Percentiles rank a stretch among this genome's conserved stretches.
phyloP scores from a whole-genome alignment of 768 basidiomycete genomes.

The Ephemerocybe angulata region DNA sequence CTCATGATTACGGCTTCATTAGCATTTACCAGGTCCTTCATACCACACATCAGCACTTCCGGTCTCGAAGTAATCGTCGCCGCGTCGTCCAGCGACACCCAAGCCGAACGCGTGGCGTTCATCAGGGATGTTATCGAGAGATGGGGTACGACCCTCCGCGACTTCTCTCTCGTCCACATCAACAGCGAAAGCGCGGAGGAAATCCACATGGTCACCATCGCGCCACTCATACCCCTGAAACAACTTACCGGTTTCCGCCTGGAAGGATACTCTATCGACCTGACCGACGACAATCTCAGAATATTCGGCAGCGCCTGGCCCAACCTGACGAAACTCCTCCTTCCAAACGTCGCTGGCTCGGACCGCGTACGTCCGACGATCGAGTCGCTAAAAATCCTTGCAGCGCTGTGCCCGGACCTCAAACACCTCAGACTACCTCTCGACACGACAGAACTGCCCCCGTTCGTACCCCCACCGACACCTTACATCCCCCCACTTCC shows the following conservation, averaged over 20 bases:
- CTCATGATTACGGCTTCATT: conserved; percentile 25
- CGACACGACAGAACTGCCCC: conserved; percentile 15
- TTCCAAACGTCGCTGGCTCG: conserved; percentile 19
- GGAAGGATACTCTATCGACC: conserved; percentile 24
- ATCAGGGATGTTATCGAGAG: conserved; percentile 17
- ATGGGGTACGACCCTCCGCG: conserved; percentile 22
- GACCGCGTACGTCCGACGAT: conserved; percentile 18
- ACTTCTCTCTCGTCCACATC: conserved; percentile 22
- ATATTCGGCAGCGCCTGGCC: conserved; percentile 27
- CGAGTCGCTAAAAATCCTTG: conserved; percentile 18
- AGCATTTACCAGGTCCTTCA: conserved; percentile 20
- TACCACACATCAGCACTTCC: conserved; percentile 19
- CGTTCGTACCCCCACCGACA: conserved; percentile 13
- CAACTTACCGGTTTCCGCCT: conserved; percentile 22
- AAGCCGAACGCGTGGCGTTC: conserved; percentile 19
- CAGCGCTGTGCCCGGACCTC: conserved; percentile 18
- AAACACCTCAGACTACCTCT: conserved; percentile 21
- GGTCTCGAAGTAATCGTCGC: conserved; percentile 20
- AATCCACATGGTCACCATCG: conserved; percentile 15
- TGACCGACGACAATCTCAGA: conserved; percentile 22
- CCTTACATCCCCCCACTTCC: background rate
- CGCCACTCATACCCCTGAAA: conserved; percentile 20
- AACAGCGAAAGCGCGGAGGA: conserved; percentile 9
- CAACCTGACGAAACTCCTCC: conserved; percentile 19
- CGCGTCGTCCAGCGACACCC: conserved; percentile 4